Percentiles rank a stretch among this genome's conserved stretches.
These are phyloP conservation scores for Annona cherimola DNA, from an alignment of 164 flowering plant species.

Conservation along the genomic window DNA sequence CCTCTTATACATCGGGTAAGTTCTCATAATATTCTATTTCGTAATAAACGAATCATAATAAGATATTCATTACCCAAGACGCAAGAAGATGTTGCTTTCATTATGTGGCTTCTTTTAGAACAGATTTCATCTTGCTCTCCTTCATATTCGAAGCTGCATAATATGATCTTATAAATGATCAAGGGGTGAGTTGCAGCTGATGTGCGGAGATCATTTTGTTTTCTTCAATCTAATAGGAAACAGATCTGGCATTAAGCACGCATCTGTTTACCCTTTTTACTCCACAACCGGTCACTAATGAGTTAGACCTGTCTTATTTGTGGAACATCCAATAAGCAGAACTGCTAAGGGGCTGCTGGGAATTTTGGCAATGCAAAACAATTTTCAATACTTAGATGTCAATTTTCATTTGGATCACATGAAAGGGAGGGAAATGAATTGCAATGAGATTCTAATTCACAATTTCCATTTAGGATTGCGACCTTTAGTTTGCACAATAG, in stretches of 20 bases:
- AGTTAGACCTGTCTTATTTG: neutral
- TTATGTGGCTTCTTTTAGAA: neutral
- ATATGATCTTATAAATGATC: neutral
- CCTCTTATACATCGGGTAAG: constrained; percentile 82
- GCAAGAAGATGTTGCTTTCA: neutral
- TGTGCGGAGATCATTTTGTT: neutral
- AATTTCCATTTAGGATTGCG: neutral
- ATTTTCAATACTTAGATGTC: neutral
- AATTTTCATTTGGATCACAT: neutral
- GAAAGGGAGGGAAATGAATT: neutral
- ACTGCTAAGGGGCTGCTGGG: neutral
- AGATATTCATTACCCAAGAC: neutral
- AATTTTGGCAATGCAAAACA: neutral
- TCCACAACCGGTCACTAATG: neutral
- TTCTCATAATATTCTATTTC: neutral
- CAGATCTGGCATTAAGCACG: neutral
- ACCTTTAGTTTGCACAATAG: neutral
- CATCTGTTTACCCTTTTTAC: neutral
- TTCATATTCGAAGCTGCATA: neutral
- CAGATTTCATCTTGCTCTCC: neutral
- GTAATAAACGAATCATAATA: neutral
- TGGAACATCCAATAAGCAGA: neutral
- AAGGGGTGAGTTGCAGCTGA: neutral
- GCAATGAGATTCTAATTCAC: neutral
- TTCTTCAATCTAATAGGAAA: neutral